Percentiles rank a stretch among this genome's conserved stretches.
phyloP scores from a whole-genome alignment of 306 rosid genomes.

The Casuarina cunninghamiana region DNA sequence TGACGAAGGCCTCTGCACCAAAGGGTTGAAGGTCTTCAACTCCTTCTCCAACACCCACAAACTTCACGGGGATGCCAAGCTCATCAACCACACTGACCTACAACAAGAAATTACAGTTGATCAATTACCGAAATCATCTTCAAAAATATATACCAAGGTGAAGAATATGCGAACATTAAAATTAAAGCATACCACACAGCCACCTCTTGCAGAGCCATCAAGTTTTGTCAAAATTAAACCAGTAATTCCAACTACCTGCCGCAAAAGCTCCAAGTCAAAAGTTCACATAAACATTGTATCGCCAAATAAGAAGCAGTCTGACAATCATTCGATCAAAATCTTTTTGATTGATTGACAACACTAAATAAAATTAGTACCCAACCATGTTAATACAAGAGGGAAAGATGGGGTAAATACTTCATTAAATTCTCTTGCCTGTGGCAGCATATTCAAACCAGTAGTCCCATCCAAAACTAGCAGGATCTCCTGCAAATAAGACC shows the following conservation, averaged over 20 bases:
- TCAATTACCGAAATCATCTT: background rate
- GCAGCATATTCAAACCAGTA: constrained; percentile 97
- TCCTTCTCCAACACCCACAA: constrained; percentile 94
- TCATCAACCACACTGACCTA: constrained; percentile 98
- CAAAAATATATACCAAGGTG: constrained; percentile 8
- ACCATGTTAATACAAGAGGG: constrained; percentile 25
- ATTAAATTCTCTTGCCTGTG: constrained; percentile 93
- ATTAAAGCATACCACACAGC: constrained; percentile 80
- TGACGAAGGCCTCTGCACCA: constrained; percentile 88
- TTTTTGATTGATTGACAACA: background rate
- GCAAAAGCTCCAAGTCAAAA: constrained; percentile 23
- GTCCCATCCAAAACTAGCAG: constrained; percentile 95
- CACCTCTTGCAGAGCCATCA: constrained; percentile 99
- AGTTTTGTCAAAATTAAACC: constrained; percentile 89
- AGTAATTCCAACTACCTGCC: constrained; percentile 87
- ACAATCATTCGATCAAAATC: background rate
- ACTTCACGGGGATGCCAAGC: constrained; percentile 93
- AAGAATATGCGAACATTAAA: constrained; percentile 8
- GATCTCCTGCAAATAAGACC: constrained; percentile 68
- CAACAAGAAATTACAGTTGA: constrained; percentile 24
- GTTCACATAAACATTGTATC: constrained; percentile 4
- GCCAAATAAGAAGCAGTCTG: background rate
- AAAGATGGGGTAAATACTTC: constrained; percentile 52
- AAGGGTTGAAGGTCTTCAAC: constrained; percentile 95
- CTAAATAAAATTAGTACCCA: constrained; percentile 15